Evolutionary conservation across 768 basidiomycete genomes (phyloP).

Genomic region (Hortiboletus campestris): DNA sequence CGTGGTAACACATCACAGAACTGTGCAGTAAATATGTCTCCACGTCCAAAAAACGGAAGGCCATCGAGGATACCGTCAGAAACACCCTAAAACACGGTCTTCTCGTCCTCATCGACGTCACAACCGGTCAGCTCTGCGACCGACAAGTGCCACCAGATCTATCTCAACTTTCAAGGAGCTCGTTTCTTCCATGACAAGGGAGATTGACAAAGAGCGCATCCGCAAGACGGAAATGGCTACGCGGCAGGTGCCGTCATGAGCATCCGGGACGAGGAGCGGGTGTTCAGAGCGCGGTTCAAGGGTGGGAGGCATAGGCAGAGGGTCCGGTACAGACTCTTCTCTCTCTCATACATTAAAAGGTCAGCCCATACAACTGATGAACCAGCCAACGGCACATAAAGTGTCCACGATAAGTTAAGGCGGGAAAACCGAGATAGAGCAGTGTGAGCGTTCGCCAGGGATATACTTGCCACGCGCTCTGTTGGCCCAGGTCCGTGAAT

Average conservation of each 20-base stretch:
- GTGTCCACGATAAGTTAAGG: not conserved
- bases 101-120: not conserved
- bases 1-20: not conserved
- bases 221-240: not conserved
- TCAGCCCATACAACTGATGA: not conserved
- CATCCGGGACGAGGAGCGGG: too few species aligned
- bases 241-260: too few species aligned
- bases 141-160: not conserved
- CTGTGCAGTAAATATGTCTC: not conserved
- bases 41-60: not conserved
- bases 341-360: not conserved
- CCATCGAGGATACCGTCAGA: not conserved
- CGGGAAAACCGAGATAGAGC: not conserved
- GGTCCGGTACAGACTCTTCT: too few species aligned
- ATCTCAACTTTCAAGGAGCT: not conserved
- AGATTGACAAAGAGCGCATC: not conserved
- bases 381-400: slow-evolving; percentile 3
- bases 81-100: not conserved
- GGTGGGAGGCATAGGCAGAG: too few species aligned
- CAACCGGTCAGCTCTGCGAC: not conserved
- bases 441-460: not conserved
- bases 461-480: slow-evolving; percentile 15
- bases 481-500: slow-evolving; percentile 28
- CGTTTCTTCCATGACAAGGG: not conserved
- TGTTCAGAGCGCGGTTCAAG: too few species aligned